Evolutionary conservation across 257 asterid species (phyloP), one percentile per base, ranked within the genome.

Genomic region (Mentha longifolia): DNA sequence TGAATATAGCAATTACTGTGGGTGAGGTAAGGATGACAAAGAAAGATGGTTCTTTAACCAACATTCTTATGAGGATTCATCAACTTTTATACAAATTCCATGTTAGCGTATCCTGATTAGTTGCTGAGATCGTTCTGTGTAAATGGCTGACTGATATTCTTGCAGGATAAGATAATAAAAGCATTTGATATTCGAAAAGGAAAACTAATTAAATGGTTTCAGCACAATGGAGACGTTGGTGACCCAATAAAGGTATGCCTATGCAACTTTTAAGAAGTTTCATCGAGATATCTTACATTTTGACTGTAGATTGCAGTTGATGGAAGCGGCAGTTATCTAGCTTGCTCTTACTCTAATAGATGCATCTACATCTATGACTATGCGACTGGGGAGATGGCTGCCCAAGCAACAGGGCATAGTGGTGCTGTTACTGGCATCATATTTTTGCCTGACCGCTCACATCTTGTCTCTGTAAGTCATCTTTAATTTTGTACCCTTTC

Each of bases 381-480:
- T 50, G 59, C 63, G 62, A 76, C 83, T 39, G 91, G 96, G 69
- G 81, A 82, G 71, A 78, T 78, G 78, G 93, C 82, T 74, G 93
- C 96, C 65, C 87, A 67, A 79, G 91, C 93, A 74, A 65, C 67
- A 52, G 93, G 96, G 51, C 93, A 87, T 57, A 74, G 85, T 65
- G 91, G 77, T 74, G 81, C 62, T 65, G 72, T 87, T 67, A 89
- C 91, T 14, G 93, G 89, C 70, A 61, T 82, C 59, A 54, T 82
- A 78, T 87, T 89, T 82, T 85, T 87, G 80, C 74, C 93, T 4
- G 91, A 89, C 80, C 82, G 87, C 89, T 79, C 72, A 75, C 96
- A 77, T 78, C 81, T 89, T 41, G 91, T 79, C 69, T 85, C 96
- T 46, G 96, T 89, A 74, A 87, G 96, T 82, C 47, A 11, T 54